phyloP scores from a whole-genome alignment of 1,139 yeast species.

The Pneumocystis murina region DNA sequence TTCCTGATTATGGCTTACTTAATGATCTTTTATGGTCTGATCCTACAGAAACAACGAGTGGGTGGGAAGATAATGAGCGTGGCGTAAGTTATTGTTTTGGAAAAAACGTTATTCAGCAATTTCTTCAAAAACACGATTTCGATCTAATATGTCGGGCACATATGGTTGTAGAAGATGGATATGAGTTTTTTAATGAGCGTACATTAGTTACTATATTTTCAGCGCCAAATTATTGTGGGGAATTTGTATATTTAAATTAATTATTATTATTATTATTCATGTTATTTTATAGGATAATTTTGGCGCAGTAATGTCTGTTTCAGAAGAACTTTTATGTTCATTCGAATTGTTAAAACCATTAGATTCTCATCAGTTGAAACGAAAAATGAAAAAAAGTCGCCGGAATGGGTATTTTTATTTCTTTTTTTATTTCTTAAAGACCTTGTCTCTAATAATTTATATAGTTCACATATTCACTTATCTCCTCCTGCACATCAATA shows the following conservation, averaged over 20 bases:
- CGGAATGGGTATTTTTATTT: slow-evolving; percentile 50
- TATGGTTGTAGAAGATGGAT: slow-evolving; percentile 98
- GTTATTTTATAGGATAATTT: slow-evolving; percentile 41
- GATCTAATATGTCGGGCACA: slow-evolving; percentile 94
- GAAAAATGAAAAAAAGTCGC: slow-evolving; percentile 68
- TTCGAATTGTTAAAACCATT: slow-evolving; percentile 88
- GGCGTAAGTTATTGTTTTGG: slow-evolving; percentile 96
- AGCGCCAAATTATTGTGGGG: slow-evolving; percentile 97
- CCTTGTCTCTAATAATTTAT: slow-evolving; percentile 3
- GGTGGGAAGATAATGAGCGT: slow-evolving; percentile 96
- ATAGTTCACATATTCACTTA: slow-evolving; percentile 14
- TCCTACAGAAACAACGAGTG: slow-evolving; percentile 86
- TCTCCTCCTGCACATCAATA: slow-evolving; percentile 17
- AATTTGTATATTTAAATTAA: slow-evolving; percentile 37
- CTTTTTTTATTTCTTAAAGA: background rate
- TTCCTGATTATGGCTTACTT: slow-evolving; percentile 85
- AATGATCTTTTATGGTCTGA: slow-evolving; percentile 93
- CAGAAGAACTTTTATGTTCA: slow-evolving; percentile 79
- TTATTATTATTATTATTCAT: background rate
- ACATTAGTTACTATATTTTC: slow-evolving; percentile 87
- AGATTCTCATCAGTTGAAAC: slow-evolving; percentile 83
- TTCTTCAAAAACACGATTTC: slow-evolving; percentile 71
- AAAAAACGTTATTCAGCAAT: slow-evolving; percentile 82
- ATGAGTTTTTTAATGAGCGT: slow-evolving; percentile 88
- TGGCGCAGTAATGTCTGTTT: slow-evolving; percentile 98